Evolutionary conservation across 345 rosid genomes (phyloP).

Genomic region (Boechera divaricarpa): DNA sequence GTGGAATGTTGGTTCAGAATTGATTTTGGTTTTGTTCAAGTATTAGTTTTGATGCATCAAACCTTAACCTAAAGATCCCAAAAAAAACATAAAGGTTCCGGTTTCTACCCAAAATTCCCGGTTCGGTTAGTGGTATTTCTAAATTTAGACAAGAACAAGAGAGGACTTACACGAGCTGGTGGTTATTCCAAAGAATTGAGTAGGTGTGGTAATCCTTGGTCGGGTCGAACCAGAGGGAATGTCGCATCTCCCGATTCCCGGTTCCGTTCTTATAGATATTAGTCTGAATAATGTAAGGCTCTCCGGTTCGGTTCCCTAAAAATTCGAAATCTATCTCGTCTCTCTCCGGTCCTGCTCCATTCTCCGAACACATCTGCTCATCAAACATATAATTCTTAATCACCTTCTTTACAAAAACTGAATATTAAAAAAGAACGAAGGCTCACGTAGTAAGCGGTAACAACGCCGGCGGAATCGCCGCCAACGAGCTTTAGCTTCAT

Average conservation of each 20-base stretch:
- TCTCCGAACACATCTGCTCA: conserved; percentile 90
- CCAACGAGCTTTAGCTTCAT: conserved; percentile 96
- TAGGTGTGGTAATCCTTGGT: conserved; percentile 83
- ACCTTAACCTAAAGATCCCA: background rate
- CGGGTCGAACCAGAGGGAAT: conserved; percentile 95
- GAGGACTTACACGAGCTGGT: conserved; percentile 67
- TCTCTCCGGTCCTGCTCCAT: conserved; percentile 92
- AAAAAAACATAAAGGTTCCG: background rate
- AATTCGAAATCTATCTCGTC: conserved; percentile 97
- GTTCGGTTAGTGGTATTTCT: background rate
- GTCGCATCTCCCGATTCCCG: conserved; percentile 91
- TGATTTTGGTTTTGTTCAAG: background rate
- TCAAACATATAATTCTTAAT: background rate
- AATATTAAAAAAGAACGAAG: background rate
- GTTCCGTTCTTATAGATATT: conserved; percentile 92
- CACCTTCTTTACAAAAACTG: background rate
- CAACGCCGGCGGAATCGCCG: conserved; percentile 97
- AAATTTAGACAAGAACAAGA: background rate
- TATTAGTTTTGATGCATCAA: background rate
- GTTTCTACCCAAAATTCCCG: background rate
- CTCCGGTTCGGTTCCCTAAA: conserved; percentile 88
- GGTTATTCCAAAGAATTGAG: conserved; percentile 82
- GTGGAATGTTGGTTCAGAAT: background rate
- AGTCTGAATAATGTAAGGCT: conserved; percentile 89
- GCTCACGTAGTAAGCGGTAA: conserved; percentile 91